These are phyloP conservation scores for Exophiala alcalophila DNA, from an alignment of 2,329 filamentous ascomycete species.

Conservation along the genomic window DNA sequence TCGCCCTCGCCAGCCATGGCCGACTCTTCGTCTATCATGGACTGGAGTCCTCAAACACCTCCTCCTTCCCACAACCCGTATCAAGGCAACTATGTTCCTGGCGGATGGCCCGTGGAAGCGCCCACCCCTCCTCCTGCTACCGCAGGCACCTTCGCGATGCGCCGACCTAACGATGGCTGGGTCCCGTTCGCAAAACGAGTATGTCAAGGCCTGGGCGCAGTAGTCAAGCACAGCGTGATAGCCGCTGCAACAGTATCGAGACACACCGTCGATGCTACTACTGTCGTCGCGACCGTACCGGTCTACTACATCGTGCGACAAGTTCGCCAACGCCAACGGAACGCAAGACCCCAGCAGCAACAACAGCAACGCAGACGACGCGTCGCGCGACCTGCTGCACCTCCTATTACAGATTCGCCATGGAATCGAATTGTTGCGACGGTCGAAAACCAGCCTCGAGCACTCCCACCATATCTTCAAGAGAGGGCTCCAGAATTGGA, in stretches of 20 bases:
- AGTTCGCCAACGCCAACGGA: constrained; percentile 10
- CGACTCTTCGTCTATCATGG: constrained; percentile 26
- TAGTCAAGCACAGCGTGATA: constrained; percentile 1
- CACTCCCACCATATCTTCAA: background rate
- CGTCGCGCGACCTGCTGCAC: constrained; percentile 1
- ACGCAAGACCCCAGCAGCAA: constrained; percentile 7
- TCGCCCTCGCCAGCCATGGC: constrained; percentile 22
- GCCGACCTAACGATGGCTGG: constrained; percentile 5
- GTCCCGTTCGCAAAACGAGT: constrained; percentile 20
- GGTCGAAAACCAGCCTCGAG: background rate
- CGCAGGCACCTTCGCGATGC: constrained; percentile 15
- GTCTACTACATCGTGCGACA: constrained; percentile 18
- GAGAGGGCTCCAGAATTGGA: no score
- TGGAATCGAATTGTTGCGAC: constrained; percentile 12
- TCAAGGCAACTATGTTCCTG: constrained; percentile 19
- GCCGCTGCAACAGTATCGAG: constrained; percentile 5
- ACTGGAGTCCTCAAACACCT: constrained; percentile 25
- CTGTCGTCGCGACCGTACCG: constrained; percentile 12
- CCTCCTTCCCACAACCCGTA: constrained; percentile 19
- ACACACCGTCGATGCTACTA: constrained; percentile 7
- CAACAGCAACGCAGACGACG: constrained; percentile 1
- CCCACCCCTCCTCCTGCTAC: constrained; percentile 9
- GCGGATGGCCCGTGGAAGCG: constrained; percentile 21
- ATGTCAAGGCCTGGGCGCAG: constrained; percentile 14
- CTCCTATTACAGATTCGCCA: constrained; percentile 12